Percentiles rank a stretch among this genome's conserved stretches.
Conservation (phyloP, 495 filamentous ascomycete species). For the Tuber magnatum region DNA sequence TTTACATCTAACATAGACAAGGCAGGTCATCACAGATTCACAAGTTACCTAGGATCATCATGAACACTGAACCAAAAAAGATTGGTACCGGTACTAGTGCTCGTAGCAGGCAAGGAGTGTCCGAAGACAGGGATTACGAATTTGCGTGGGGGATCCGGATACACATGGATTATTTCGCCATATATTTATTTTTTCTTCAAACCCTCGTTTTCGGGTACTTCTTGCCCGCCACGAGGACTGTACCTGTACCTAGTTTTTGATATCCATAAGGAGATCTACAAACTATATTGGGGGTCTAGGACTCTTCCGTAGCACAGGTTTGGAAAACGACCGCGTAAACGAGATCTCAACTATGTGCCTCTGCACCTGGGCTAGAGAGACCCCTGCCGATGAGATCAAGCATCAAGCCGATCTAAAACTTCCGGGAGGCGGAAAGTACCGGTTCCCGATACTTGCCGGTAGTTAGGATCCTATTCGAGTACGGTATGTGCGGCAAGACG, state of each 20-base stretch:
- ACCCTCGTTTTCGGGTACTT: background rate
- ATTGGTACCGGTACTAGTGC: background rate
- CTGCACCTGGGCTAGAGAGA: background rate
- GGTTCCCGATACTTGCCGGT: background rate
- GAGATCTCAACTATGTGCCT: background rate
- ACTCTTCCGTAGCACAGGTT: background rate
- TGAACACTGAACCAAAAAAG: background rate
- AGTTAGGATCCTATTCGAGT: background rate
- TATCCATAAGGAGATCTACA: background rate
- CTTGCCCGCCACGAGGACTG: background rate
- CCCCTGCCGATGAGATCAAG: background rate
- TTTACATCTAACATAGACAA: background rate
- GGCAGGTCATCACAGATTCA: background rate
- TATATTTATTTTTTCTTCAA: background rate
- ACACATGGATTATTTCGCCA: background rate
- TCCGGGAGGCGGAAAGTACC: background rate
- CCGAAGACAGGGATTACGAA: background rate
- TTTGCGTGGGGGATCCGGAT: background rate
- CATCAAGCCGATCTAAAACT: background rate
- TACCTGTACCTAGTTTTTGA: background rate
- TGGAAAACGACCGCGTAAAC: background rate
- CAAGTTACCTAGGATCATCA: background rate
- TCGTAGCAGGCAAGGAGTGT: background rate
- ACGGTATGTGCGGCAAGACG: background rate
- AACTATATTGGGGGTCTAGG: background rate